Percentiles rank a stretch among this genome's conserved stretches.
These are phyloP conservation scores for Strigomonas culicis DNA, from an alignment of 208 protist genomes.

Conservation along the genomic window DNA sequence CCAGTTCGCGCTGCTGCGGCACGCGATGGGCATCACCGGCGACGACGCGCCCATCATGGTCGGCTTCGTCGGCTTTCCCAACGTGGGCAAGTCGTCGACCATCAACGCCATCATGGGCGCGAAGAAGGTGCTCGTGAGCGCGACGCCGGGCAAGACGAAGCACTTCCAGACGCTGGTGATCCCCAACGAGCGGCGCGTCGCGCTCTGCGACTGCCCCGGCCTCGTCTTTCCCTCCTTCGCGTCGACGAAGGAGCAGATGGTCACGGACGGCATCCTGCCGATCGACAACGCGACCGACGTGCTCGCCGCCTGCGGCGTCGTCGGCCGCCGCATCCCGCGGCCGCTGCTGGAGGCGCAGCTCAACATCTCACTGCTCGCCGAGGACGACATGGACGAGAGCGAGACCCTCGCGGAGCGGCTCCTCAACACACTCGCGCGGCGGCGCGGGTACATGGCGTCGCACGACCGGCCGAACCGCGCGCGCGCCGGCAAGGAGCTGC, in stretches of 20 bases:
- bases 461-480: constrained; percentile 92
- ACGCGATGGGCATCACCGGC: constrained; percentile 27
- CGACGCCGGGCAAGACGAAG: constrained; percentile 98
- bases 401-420: constrained; percentile 64
- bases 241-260: constrained; percentile 92
- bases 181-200: constrained; percentile 85
- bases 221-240: constrained; percentile 95
- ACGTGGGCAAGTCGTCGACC: constrained; percentile 98
- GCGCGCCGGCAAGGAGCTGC: constrained; percentile 89
- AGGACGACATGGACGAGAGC: constrained; percentile 72
- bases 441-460: constrained; percentile 94
- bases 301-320: constrained; percentile 50
- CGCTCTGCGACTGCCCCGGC: constrained; percentile 98
- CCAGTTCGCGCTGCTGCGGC: constrained; percentile 55
- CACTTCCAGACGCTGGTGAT: constrained; percentile 97
- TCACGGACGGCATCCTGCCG: constrained; percentile 96
- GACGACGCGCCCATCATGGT: constrained; percentile 73
- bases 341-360: constrained; percentile 60
- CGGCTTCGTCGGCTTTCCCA: constrained; percentile 97
- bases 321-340: constrained; percentile 63
- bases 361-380: constrained; percentile 47
- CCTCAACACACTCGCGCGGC: constrained; percentile 67
- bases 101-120: constrained; percentile 95
- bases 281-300: constrained; percentile 83
- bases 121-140: constrained; percentile 95